Evolutionary conservation across 192 early-diverging fungal species (phyloP).

Genomic region (Umbelopsis sp.): DNA sequence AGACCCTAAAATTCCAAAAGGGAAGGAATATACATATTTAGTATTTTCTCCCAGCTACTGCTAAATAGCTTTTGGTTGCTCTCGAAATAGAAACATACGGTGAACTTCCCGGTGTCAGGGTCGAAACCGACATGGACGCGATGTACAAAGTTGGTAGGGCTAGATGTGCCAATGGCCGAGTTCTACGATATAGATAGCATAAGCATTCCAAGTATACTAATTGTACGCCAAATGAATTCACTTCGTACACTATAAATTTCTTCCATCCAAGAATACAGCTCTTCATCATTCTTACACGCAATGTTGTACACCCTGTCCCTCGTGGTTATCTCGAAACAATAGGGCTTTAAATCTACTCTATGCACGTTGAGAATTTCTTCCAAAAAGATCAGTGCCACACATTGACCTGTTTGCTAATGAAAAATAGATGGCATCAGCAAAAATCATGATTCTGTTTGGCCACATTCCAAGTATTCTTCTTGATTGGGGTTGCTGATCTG

Average conservation of each 20-base stretch:
- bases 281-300: slow-evolving; percentile 93
- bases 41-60: too few species aligned
- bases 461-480: neutral
- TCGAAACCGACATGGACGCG: slow-evolving; percentile 79
- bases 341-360: slow-evolving; percentile 85
- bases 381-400: slow-evolving; percentile 85
- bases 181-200: slow-evolving; percentile 34
- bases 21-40: too few species aligned
- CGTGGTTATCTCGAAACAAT: slow-evolving; percentile 93
- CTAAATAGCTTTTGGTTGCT: neutral
- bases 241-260: slow-evolving; percentile 85
- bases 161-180: slow-evolving; percentile 78
- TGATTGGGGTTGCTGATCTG: neutral
- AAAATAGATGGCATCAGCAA: slow-evolving; percentile 9
- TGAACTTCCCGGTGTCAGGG: slow-evolving; percentile 62
- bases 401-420: slow-evolving; percentile 81
- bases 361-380: slow-evolving; percentile 90
- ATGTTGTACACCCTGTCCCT: slow-evolving; percentile 91
- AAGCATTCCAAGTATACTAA: neutral
- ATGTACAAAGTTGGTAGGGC: slow-evolving; percentile 86
- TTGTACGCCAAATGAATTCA: neutral
- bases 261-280: slow-evolving; percentile 98
- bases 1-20: slow-evolving; percentile 58
- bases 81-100: slow-evolving; percentile 40
- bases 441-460: slow-evolving; percentile 27